These are phyloP conservation scores for Wickerhamia fluorescens DNA, from an alignment of 805 yeast species.

Conservation along the genomic window DNA sequence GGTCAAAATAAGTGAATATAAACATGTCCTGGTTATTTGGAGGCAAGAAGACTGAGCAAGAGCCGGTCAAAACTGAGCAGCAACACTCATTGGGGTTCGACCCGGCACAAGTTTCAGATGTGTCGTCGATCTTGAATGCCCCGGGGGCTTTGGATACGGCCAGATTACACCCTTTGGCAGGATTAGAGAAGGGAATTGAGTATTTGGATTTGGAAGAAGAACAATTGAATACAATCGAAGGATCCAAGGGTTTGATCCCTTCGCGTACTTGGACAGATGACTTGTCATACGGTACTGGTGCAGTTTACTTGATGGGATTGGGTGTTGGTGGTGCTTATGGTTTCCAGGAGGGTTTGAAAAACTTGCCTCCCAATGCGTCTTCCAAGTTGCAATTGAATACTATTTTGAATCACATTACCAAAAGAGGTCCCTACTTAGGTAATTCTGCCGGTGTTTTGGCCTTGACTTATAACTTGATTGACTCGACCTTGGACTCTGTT, in stretches of 20 bases:
- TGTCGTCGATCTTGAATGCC: constrained; percentile 51
- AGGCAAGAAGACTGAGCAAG: constrained; percentile 21
- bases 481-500: constrained; percentile 66
- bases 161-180: constrained; percentile 85
- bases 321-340: constrained; percentile 90
- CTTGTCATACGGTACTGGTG: constrained; percentile 95
- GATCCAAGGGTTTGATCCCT: constrained; percentile 85
- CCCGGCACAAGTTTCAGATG: constrained; percentile 56
- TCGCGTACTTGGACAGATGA: constrained; percentile 98
- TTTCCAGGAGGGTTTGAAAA: constrained; percentile 73
- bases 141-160: constrained; percentile 63
- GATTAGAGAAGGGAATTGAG: constrained; percentile 83
- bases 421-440: constrained; percentile 93
- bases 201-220: constrained; percentile 84
- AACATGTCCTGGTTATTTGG: constrained; percentile 54
- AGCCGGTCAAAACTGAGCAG: constrained; percentile 16
- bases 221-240: constrained; percentile 66
- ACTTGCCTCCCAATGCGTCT: constrained; percentile 69
- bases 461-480: constrained; percentile 76
- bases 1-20: too few species aligned
- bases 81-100: constrained; percentile 51
- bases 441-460: constrained; percentile 94
- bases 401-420: constrained; percentile 82
- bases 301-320: constrained; percentile 79
- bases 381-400: constrained; percentile 83